Evolutionary conservation across 257 asterid genomes (phyloP).

Genomic region (Solanum lignicaule): DNA sequence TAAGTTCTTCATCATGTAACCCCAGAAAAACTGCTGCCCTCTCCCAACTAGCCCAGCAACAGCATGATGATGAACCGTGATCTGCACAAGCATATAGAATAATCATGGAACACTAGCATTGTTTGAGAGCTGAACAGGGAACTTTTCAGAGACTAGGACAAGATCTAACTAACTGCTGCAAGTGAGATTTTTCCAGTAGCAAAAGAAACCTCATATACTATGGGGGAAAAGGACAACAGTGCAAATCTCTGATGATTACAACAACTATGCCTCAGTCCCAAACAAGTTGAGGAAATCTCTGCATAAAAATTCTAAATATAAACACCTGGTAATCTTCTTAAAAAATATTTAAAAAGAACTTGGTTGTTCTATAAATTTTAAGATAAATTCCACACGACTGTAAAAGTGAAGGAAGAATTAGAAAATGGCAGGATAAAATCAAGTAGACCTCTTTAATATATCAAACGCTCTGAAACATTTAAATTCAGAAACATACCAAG

Average conservation of each 20-base stretch:
- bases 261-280: neutral
- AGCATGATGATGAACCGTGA: conserved; percentile 68
- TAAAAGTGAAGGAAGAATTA: neutral
- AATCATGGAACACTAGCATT: neutral
- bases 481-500: conserved; percentile 42
- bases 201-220: neutral
- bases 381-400: neutral
- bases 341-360: neutral
- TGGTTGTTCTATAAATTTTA: neutral
- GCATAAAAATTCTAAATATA: neutral
- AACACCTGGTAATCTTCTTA: neutral
- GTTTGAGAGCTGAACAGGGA: neutral
- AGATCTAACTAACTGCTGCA: neutral
- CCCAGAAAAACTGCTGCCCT: conserved; percentile 57
- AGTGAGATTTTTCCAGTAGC: neutral
- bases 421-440: neutral
- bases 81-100: conserved; percentile 25
- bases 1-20: conserved; percentile 18
- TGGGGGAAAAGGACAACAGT: neutral
- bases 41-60: conserved; percentile 68
- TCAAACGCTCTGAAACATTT: neutral
- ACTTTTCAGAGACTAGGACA: neutral
- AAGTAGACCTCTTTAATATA: neutral
- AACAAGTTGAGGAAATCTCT: neutral
- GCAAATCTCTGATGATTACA: neutral